These are phyloP conservation scores for Medicago arabica DNA, from an alignment of 306 rosid genomes.

Conservation along the genomic window DNA sequence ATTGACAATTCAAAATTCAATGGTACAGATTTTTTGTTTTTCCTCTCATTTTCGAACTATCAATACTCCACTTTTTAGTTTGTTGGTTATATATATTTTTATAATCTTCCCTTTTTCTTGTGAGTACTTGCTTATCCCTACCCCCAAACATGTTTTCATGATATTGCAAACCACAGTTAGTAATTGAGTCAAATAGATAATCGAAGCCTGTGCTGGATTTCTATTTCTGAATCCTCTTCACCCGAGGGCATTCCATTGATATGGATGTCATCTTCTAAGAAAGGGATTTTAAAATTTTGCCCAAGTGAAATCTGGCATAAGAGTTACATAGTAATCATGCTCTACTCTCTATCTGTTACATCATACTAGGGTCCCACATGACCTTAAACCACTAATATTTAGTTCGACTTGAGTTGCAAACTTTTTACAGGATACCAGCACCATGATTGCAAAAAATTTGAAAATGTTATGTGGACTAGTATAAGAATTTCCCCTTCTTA, in stretches of 20 bases:
- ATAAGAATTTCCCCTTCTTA: neutral
- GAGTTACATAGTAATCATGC: slow-evolving; percentile 17
- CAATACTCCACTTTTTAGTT: slow-evolving; percentile 23
- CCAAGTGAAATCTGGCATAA: neutral
- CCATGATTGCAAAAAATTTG: neutral
- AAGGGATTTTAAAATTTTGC: slow-evolving; percentile 1
- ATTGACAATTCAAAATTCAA: slow-evolving; percentile 77
- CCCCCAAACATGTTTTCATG: slow-evolving; percentile 8
- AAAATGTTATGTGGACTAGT: neutral
- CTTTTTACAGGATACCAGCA: neutral
- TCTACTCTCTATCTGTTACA: slow-evolving; percentile 7
- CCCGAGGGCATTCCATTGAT: neutral
- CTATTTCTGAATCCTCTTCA: slow-evolving; percentile 9
- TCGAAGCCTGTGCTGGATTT: slow-evolving; percentile 6
- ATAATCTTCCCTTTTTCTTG: slow-evolving; percentile 30
- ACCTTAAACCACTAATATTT: slow-evolving; percentile 14
- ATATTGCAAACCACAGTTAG: neutral
- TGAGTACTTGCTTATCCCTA: slow-evolving; percentile 22
- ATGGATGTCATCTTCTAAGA: slow-evolving; percentile 8
- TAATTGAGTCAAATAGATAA: slow-evolving; percentile 29
- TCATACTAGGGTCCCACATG: slow-evolving; percentile 10
- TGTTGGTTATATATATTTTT: slow-evolving; percentile 22
- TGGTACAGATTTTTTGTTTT: slow-evolving; percentile 52
- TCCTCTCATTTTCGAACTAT: slow-evolving; percentile 17
- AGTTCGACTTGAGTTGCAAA: slow-evolving; percentile 10